phyloP scores from a whole-genome alignment of 202 grass and related monocot genomes.

The Panicum virgatum region DNA sequence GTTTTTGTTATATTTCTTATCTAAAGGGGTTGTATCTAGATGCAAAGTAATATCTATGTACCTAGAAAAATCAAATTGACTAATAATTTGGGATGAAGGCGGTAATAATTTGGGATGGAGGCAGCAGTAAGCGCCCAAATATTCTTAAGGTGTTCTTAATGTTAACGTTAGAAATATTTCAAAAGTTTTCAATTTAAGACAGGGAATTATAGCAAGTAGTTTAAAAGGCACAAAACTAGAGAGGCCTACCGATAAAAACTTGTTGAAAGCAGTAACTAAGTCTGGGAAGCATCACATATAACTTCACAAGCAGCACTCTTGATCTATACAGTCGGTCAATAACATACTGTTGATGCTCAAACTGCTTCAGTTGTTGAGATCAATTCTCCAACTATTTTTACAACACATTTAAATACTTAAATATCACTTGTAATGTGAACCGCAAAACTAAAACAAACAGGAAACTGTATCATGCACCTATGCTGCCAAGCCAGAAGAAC shows the following conservation, averaged over 20 bases:
- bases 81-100: too few species aligned
- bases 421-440: not conserved
- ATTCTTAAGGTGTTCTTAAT: not conserved
- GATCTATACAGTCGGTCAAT: slow-evolving; percentile 6
- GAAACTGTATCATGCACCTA: slow-evolving; percentile 48
- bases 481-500: slow-evolving; percentile 87
- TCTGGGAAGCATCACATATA: not conserved
- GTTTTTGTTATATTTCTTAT: too few species aligned
- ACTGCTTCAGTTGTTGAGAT: not conserved
- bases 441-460: not conserved
- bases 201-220: not conserved
- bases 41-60: too few species aligned
- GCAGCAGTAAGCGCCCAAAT: too few species aligned
- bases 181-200: not conserved
- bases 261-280: not conserved
- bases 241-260: not conserved
- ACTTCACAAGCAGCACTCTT: not conserved
- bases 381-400: slow-evolving; percentile 7
- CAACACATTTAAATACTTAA: slow-evolving; percentile 18
- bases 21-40: too few species aligned
- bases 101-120: too few species aligned
- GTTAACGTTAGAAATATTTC: not conserved
- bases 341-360: slow-evolving; percentile 2
- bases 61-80: too few species aligned
- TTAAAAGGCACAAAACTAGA: not conserved